Evolutionary conservation across 2,329 filamentous ascomycete species (phyloP), one percentile per base, ranked within the genome.

Genomic region (Ceratocystis huliohia): DNA sequence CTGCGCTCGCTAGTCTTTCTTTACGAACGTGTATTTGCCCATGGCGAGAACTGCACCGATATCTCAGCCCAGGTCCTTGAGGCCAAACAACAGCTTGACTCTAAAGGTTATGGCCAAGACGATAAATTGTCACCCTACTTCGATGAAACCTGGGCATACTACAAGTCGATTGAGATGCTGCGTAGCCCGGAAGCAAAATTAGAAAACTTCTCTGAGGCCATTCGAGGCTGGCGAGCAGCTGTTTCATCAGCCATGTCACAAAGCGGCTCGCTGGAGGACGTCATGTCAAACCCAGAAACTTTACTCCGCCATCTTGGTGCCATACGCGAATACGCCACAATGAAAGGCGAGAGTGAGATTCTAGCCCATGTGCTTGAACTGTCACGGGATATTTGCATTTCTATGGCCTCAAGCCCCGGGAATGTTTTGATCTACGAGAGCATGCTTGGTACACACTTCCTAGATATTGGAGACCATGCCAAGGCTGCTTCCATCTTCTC

Each of bases 401-500:
- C 20, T 68, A 71, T 61, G 71, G 74, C 5, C 72, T 61, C 64
- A 25, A 57, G 67, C 44, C 70, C 7, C 70, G 71, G 80, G 61
- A 73, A 76, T 2, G 71, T 79, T n/a, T 71, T 84, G 44, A 72
- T 76, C 15, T 77, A 79, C 68, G 77, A 79, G 48, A 78, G 78
- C 22, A 74, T 77, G 5, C 75, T 85, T 2, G 82, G 80, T 3
- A 74, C 80, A 2, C 82, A 84, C 57, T 81, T 84, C 69, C 75
- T 82, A 20, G 78, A 75, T 37, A 76, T 82, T n/a, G 83, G 83
- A 3, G 78, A 79, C 61, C 80, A 78, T 57, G 70, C 74, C 0
- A 80, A 80, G 69, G 82, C 82, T 0, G 78, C 79, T 48, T 74
- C 77, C 68, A 73, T 78, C 0, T 79, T 96, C 17, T 64, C 61